phyloP scores from a whole-genome alignment of 495 filamentous ascomycete genomes.

The Penicillium angulare region DNA sequence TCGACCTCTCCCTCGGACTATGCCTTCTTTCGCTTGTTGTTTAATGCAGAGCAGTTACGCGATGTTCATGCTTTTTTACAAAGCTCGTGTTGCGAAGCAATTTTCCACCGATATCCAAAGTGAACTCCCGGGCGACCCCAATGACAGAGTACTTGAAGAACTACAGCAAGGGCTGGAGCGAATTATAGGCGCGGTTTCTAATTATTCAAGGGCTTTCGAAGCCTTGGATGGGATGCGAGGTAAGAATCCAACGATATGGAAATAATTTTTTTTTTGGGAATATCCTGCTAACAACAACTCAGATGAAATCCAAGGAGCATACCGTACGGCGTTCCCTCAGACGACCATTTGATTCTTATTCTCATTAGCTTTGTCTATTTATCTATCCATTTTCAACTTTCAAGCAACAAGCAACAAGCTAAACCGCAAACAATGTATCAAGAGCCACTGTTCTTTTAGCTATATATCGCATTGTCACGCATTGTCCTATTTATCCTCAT shows the following conservation, averaged over 20 bases:
- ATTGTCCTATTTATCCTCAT: not conserved
- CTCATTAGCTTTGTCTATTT: not conserved
- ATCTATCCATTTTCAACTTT: not conserved
- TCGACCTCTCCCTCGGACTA: constrained; percentile 49
- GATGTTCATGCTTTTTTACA: constrained; percentile 55
- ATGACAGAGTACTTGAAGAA: constrained; percentile 48
- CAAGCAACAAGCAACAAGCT: not conserved
- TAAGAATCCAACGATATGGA: constrained; percentile 17
- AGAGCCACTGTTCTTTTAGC: not conserved
- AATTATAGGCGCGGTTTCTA: constrained; percentile 50
- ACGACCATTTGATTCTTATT: constrained; percentile 21
- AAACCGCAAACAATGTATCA: not conserved
- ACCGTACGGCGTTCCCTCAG: constrained; percentile 41
- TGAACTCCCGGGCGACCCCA: constrained; percentile 30
- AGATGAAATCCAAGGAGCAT: constrained; percentile 50
- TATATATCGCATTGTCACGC: constrained; percentile 4
- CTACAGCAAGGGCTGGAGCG: constrained; percentile 53
- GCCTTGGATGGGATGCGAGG: constrained; percentile 63
- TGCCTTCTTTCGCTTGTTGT: constrained; percentile 62
- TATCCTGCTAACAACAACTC: constrained; percentile 7
- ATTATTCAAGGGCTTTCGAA: constrained; percentile 59
- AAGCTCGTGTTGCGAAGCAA: constrained; percentile 48
- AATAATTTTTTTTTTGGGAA: not conserved
- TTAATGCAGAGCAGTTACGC: constrained; percentile 64
- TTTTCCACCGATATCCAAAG: constrained; percentile 37